Conservation (phyloP, 73 alveolate species). For the Paramecium pentaurelia region DNA sequence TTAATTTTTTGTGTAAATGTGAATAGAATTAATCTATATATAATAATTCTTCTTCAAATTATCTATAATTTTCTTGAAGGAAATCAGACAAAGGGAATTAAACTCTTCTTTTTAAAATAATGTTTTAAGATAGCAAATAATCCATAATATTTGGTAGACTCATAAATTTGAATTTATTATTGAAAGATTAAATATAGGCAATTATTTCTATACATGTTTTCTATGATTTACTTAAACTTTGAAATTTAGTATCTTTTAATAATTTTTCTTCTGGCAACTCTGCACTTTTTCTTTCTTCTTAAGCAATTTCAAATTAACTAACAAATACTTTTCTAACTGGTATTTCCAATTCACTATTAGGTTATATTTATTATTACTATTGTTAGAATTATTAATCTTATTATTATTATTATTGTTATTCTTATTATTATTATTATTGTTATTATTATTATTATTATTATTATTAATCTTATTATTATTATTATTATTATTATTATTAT, state of each 20-base stretch:
- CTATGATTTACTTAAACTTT: background rate
- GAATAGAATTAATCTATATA: background rate
- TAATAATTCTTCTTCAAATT: constrained; percentile 8
- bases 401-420: background rate
- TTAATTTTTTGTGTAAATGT: background rate
- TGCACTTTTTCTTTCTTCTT: background rate
- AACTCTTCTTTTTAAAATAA: background rate
- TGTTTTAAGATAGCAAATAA: constrained; percentile 6
- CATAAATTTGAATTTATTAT: constrained; percentile 10
- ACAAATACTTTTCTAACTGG: background rate
- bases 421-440: background rate
- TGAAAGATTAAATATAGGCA: background rate
- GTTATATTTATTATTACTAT: background rate
- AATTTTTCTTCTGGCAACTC: background rate
- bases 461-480: background rate
- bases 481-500: background rate
- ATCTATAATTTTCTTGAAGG: background rate
- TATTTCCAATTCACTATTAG: background rate
- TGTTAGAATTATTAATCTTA: background rate
- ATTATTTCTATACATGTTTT: background rate
- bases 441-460: background rate
- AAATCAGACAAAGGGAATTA: background rate
- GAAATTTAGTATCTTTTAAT: background rate
- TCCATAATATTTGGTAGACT: constrained; percentile 9
- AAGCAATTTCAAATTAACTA: background rate